Evolutionary conservation across 106 monocot species (phyloP), one percentile per base, ranked within the genome.

Genomic region (Posidonia australis): DNA sequence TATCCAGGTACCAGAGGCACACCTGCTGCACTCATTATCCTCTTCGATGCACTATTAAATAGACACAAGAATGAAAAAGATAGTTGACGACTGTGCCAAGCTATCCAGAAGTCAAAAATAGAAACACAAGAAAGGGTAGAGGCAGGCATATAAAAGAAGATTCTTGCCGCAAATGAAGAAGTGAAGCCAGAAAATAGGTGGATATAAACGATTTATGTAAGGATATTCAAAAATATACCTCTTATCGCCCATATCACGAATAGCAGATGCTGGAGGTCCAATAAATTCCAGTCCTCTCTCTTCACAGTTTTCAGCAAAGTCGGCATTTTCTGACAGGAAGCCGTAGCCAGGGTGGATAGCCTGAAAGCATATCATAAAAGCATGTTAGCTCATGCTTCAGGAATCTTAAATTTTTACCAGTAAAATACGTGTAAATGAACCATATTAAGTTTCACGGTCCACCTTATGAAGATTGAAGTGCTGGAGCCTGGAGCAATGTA

Each of bases 221-320:
- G 51, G 46, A 64, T 32, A 69, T 2, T 9, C 3, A 1, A 36
- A 60, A 31, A 43, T 5, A n/a, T 79, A 96, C 94, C 94, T 96
- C 76, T 96, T 96, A 63, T 96, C 96, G n/a, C 96, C 96, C 96
- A 96, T 96, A 51, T 90, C 87, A 64, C 96, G 77, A 61, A 96
- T 96, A 18, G 96, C 96, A 70, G 96, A 90, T 65, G 90, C 86
- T 70, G 96, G 96, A 44, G 96, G 96, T 29, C 96, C 96, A 68
- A 96, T 87, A 70, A 96, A 96, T 61, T 58, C 82, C 41, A 96
- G 84, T 46, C 90, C 96, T 74, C 83, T 78, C 44, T 70, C 64
- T 78, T 87, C 82, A 77, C 96, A 96, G 69, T 80, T 82, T 28
- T 96, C 86, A 4, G 96, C 96, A 77, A 96, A 96, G 29, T 84